Conservation (phyloP, 1,284 basidiomycete species). For the Athelia psychrophila region DNA sequence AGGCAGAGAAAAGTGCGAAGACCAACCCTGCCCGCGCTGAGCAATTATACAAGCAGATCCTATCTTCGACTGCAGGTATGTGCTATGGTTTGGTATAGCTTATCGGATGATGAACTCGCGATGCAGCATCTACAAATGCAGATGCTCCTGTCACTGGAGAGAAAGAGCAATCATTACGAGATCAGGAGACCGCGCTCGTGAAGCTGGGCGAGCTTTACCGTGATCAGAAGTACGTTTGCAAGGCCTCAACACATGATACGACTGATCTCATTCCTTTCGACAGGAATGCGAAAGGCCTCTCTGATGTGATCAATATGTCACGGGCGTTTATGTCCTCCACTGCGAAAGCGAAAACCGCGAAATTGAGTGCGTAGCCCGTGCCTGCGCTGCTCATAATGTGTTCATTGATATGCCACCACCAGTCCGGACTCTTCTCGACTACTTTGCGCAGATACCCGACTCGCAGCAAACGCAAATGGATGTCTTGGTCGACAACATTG, state of each 20-base stretch:
- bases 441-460: slow-evolving; percentile 78
- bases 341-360: slow-evolving; percentile 98
- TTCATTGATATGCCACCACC: not conserved
- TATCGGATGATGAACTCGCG: slow-evolving; percentile 2
- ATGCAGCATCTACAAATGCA: slow-evolving; percentile 2
- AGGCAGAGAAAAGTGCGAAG: slow-evolving; percentile 41
- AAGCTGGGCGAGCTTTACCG: slow-evolving; percentile 88
- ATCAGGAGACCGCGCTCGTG: slow-evolving; percentile 86
- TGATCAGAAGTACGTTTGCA: slow-evolving; percentile 73
- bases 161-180: slow-evolving; percentile 60
- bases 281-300: slow-evolving; percentile 84
- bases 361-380: slow-evolving; percentile 71
- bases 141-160: slow-evolving; percentile 19
- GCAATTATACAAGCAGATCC: slow-evolving; percentile 66
- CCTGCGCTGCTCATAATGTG: not conserved
- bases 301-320: slow-evolving; percentile 85
- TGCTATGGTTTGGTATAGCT: not conserved
- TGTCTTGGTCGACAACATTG: slow-evolving; percentile 87
- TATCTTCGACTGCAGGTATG: slow-evolving; percentile 37
- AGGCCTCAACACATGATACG: not conserved
- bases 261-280: slow-evolving; percentile 2
- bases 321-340: slow-evolving; percentile 91
- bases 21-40: slow-evolving; percentile 55
- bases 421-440: slow-evolving; percentile 93
- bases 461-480: slow-evolving; percentile 81